Evolutionary conservation across 257 asterid genomes (phyloP).

Genomic region (Ophiorrhiza pumila): DNA sequence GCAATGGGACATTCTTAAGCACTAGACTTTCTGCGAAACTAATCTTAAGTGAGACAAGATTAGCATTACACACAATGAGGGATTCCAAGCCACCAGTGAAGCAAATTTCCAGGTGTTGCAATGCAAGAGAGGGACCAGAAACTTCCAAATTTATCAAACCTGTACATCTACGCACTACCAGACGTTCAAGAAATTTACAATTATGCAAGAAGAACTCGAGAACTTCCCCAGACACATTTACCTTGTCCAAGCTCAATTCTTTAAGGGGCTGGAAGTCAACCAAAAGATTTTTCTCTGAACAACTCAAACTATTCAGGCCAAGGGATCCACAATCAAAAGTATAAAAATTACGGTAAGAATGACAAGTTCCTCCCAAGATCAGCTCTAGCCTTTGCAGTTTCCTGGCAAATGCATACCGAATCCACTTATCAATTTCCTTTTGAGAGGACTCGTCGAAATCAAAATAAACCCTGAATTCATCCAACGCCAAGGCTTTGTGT

Average conservation of each 20-base stretch:
- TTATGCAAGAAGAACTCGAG: conserved; percentile 26
- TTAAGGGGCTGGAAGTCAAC: conserved; percentile 30
- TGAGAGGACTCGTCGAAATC: background rate
- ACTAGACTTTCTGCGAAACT: background rate
- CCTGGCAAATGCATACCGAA: conserved; percentile 10
- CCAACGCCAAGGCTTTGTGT: background rate
- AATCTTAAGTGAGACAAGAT: conserved; percentile 36
- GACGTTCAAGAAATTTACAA: conserved; percentile 31
- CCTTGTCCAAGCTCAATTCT: conserved; percentile 32
- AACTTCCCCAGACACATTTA: conserved; percentile 38
- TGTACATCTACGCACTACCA: conserved; percentile 36
- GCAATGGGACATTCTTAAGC: conserved; percentile 41
- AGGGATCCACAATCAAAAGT: background rate
- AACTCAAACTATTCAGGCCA: background rate
- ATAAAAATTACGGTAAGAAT: too few relatives aligned
- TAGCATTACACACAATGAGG: conserved; percentile 34
- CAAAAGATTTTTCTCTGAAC: background rate
- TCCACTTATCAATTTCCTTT: conserved; percentile 4
- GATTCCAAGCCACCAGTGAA: conserved; percentile 29
- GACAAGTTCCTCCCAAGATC: too few relatives aligned
- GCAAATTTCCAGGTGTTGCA: conserved; percentile 39
- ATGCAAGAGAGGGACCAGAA: conserved; percentile 28
- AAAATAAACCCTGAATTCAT: background rate
- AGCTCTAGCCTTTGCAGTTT: background rate
- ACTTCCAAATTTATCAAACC: conserved; percentile 34